Base-by-base conservation (phyloP, 2,329 filamentous ascomycete genomes). In the Xylariaceae sp. region DNA sequence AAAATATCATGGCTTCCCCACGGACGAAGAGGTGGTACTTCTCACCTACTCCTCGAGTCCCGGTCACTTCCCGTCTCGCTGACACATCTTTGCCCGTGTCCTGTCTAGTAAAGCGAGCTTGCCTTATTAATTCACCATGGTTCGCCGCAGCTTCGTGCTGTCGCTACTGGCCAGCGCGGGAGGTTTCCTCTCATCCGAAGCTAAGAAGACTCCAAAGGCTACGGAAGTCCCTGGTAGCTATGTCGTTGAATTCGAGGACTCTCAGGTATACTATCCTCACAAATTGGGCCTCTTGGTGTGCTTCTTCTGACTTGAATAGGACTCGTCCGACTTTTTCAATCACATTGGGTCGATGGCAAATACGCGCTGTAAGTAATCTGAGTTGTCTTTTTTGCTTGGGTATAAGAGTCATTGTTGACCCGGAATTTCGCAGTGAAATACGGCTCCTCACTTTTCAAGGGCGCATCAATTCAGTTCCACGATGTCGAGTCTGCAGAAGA, bases 211-310 rank as follows among this genome's bases (percentile, higher is more conserved):
- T 17, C 44, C 55, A 23, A 28, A 60, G 53, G 58, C 63, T 34
- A 68, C 53, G 26, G 63, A 75, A 36, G 65, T 84, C 11, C 73
- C 77, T 0, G 80, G 81, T 17, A 78, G 77, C 21, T 84, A 79
- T 69, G 80, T 84, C 60, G 75, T 84, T 56, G 81, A 84, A 62
- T 80, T 83, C 48, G 77, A 82, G 41, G 77, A 81, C 17, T 73
- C 74, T 6, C 71, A 79, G 65, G 81, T 83, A 69, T 64, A 75
- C 66, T 64, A 74, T 67, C 34, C 19, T 37, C 24, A 23, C 23
- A 21, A 33, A n/a, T n/a, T n/a, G n/a, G n/a, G n/a, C n/a, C n/a
- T n/a, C n/a, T n/a, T n/a, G n/a, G 28, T 28, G 11, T 8, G 11
- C 28, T 43, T 16, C n/a, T 36, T 11, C 21, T 44, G 34, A 9